Evolutionary conservation across 148 eudicot species (phyloP).

Genomic region (Chenopodium berlandieri): DNA sequence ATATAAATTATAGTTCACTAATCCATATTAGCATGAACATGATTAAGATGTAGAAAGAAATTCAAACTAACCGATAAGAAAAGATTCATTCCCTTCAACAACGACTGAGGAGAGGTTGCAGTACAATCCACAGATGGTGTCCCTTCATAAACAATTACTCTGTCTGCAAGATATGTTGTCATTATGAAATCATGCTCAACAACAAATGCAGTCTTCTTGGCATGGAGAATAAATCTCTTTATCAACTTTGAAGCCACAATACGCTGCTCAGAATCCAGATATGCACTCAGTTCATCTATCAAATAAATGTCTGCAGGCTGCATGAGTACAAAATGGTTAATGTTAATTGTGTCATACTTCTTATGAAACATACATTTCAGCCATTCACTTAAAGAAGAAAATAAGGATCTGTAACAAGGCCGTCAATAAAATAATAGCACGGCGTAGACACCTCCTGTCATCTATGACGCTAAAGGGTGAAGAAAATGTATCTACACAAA

Average conservation of each 20-base stretch:
- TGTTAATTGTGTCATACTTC: background rate
- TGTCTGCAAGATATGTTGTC: constrained; percentile 94
- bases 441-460: background rate
- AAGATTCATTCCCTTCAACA: constrained; percentile 90
- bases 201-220: constrained; percentile 92
- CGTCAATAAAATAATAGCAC: background rate
- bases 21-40: background rate
- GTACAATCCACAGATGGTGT: constrained; percentile 73
- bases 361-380: background rate
- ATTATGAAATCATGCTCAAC: constrained; percentile 96
- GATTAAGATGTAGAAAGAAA: background rate
- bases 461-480: background rate
- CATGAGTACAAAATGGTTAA: constrained; percentile 8
- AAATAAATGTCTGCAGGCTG: constrained; percentile 94
- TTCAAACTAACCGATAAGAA: constrained; percentile 62
- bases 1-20: background rate
- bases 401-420: background rate
- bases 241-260: constrained; percentile 91
- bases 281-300: constrained; percentile 98
- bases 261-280: constrained; percentile 96
- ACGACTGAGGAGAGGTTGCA: constrained; percentile 83
- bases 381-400: background rate
- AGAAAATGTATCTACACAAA: background rate
- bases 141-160: constrained; percentile 89
- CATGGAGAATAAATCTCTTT: constrained; percentile 88